Base-by-base conservation (phyloP, 208 protist genomes). In the Naegleria gruberi region DNA sequence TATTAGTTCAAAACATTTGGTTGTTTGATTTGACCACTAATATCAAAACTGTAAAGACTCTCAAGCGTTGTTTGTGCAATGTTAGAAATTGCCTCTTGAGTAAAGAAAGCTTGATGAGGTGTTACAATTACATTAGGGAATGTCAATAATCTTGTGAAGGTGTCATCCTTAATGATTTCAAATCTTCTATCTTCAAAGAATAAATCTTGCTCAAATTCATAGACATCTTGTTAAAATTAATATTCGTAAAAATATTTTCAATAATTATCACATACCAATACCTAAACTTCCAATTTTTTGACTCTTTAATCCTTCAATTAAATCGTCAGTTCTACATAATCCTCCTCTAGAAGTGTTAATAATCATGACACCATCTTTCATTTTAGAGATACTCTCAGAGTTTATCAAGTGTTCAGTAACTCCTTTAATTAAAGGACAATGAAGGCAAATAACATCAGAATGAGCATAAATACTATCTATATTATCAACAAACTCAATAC, bases 391-490 rank as follows among this genome's bases (percentile, higher is more conserved):
- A 10, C 93, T 41, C 44, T 94, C 40, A 4, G 89, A 37, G 90
- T 95, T 95, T 55, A 96, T 94, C 86, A 96, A 91, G 89, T 96
- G 92, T 26, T 93, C 57, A 55, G 93, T 96, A 0, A 89, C 82
- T 6, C 85, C 73, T n/a, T 77, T 77, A 34, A 94, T 81, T 77
- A 96, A 90, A 37, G 94, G 95, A 65, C 89, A 40, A 90, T 96
- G 95, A 34, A 96, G 73, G 0, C 94, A 92, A 83, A 96, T 95
- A 6, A 96, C 92, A 87, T 96, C 95, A n/a, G 93, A 90, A 42
- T 87, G 42, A n/a, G 65, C 81, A 47, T 93, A 91, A 6, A 96
- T 47, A 82, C 96, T 93, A 34, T 96, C 92, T 3, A 94, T 23
- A 26, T 7, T 0, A 44, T 23, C n/a, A 0, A 89, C 65, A 89